phyloP scores from a whole-genome alignment of 2,329 filamentous ascomycete species.

The Metarhizium sp. region DNA sequence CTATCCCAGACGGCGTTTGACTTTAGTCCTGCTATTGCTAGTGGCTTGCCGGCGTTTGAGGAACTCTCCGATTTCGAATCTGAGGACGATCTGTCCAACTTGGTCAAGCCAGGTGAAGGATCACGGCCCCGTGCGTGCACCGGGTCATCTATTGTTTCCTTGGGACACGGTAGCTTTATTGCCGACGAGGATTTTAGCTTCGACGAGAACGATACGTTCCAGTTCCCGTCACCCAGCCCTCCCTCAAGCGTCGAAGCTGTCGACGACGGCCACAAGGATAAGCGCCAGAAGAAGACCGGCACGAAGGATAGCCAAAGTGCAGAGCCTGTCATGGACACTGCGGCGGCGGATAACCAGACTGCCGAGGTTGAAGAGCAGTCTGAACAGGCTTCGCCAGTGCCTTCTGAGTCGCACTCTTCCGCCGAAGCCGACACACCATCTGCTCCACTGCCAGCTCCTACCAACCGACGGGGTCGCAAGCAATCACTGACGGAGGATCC shows the following conservation, averaged over 20 bases:
- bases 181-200: slow-evolving; percentile 69
- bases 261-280: slow-evolving; percentile 42
- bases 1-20: slow-evolving; percentile 36
- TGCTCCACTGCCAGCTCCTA: slow-evolving; percentile 42
- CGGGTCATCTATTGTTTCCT: slow-evolving; percentile 56
- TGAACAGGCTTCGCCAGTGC: slow-evolving; percentile 24
- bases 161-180: slow-evolving; percentile 70
- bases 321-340: slow-evolving; percentile 33
- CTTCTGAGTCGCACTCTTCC: slow-evolving; percentile 29
- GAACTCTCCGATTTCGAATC: slow-evolving; percentile 84
- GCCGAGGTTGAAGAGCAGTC: slow-evolving; percentile 26
- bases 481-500: slow-evolving; percentile 96
- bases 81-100: slow-evolving; percentile 70
- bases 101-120: slow-evolving; percentile 57
- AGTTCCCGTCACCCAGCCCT: slow-evolving; percentile 53
- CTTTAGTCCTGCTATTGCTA: slow-evolving; percentile 38
- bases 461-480: slow-evolving; percentile 92
- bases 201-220: slow-evolving; percentile 56
- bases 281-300: slow-evolving; percentile 45
- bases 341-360: slow-evolving; percentile 23
- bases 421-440: slow-evolving; percentile 30
- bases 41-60: slow-evolving; percentile 66
- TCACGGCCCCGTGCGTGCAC: slow-evolving; percentile 63
- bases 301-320: slow-evolving; percentile 33
- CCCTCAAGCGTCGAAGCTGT: slow-evolving; percentile 25